Base-by-base conservation (phyloP, 352 stramenopile genomes). In the Pythium brassicae region DNA sequence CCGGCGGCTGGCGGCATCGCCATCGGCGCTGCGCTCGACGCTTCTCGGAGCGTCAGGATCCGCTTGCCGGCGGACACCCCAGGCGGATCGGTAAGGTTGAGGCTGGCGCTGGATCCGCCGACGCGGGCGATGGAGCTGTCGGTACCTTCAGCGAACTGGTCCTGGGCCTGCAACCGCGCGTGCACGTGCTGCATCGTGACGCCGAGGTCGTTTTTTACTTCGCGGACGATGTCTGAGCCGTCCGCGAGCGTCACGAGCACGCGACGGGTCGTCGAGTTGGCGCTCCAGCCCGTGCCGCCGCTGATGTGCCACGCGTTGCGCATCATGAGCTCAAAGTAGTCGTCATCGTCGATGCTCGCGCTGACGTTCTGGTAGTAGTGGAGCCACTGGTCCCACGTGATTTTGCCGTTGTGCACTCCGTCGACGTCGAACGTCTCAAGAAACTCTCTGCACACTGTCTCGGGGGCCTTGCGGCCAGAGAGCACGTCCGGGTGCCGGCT, bases 251-350 rank as follows among this genome's bases (percentile, higher is more conserved):
- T 90, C 27, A 94, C 83, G 2, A 92, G 62, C 37, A 93, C 83
- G 3, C 83, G 64, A 0, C 69, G 67, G 22, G 72, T 87, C 4
- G 66, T 80, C 23, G 82, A 83, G 62, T 93, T 93, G 12, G 47
- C 77, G 44, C 60, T 67, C 64, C 62, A 72, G 40, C 83, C 83
- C 12, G 56, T 45, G 7, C 82, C 81, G 9, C 74, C 72, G 26
- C 62, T 71, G 39, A 91, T 79, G 34, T 86, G 73, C 74, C 76
- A 86, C 22, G 78, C 84, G 48, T 89, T 97, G 61, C 86, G 83
- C 62, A 97, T 89, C 79, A 97, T 96, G 25, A 93, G 69, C 63
- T 96, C 87, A 56, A 97, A 97, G 52, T 91, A 94, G 53, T 96
- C 84, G 60, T 97, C 86, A 50, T 90, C 76, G 34, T 95, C 89